phyloP scores from a whole-genome alignment of 441 rosid species.

The Theobroma grandiflorum region DNA sequence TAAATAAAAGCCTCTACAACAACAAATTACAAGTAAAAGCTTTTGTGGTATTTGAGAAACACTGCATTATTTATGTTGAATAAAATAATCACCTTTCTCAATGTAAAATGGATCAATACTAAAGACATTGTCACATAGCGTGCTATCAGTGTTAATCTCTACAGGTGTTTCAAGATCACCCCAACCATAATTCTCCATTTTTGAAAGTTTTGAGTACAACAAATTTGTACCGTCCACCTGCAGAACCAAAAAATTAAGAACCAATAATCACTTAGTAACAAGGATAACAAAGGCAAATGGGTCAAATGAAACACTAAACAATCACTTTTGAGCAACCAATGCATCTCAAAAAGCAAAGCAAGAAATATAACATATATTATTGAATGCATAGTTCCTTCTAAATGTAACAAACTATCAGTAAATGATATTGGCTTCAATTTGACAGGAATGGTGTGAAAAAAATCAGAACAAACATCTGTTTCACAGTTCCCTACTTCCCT shows the following conservation, averaged over 20 bases:
- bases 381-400: not conserved
- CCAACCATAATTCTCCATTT: conserved; percentile 86
- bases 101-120: conserved; percentile 89
- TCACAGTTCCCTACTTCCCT: conserved; percentile 4
- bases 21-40: not conserved
- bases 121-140: conserved; percentile 60
- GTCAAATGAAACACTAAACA: conserved; percentile 6
- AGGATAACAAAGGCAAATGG: not conserved
- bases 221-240: conserved; percentile 52
- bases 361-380: conserved; percentile 1
- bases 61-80: not conserved
- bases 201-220: conserved; percentile 48
- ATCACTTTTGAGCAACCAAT: conserved; percentile 5
- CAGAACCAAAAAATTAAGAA: conserved; percentile 36
- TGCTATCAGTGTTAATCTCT: conserved; percentile 49
- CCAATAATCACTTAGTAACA: conserved; percentile 10
- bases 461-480: not conserved
- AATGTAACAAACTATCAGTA: not conserved
- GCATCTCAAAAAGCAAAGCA: not conserved
- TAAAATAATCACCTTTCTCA: conserved; percentile 63
- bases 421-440: conserved; percentile 14
- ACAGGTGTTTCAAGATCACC: conserved; percentile 55
- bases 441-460: not conserved
- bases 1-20: not conserved
- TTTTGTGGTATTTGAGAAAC: not conserved